These are phyloP conservation scores for Zizania palustris DNA, from an alignment of 202 grass and related monocot genomes.

Conservation along the genomic window DNA sequence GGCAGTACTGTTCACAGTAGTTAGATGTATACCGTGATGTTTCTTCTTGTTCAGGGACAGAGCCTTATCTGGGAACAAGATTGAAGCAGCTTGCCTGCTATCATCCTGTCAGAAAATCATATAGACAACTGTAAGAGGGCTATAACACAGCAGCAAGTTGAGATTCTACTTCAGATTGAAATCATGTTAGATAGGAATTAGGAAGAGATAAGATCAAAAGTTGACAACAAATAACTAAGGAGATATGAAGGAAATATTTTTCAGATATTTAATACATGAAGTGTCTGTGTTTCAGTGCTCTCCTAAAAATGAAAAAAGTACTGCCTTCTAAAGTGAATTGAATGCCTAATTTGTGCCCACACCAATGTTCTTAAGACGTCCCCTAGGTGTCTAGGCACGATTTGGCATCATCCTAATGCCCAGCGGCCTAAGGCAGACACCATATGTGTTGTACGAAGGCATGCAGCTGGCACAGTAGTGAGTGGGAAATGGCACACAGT, in stretches of 20 bases:
- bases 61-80: slow-evolving; percentile 75
- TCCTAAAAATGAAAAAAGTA: neutral
- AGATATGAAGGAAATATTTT: slow-evolving; percentile 18
- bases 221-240: neutral
- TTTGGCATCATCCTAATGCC: too few relatives aligned
- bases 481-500: too few relatives aligned
- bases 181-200: neutral
- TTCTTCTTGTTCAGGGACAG: slow-evolving; percentile 75
- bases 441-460: too few relatives aligned
- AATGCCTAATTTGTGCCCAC: neutral
- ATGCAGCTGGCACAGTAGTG: too few relatives aligned
- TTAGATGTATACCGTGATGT: slow-evolving; percentile 74
- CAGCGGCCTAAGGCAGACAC: too few relatives aligned
- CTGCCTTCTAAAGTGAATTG: neutral
- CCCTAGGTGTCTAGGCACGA: too few relatives aligned
- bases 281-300: neutral
- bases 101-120: slow-evolving; percentile 66
- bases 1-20: neutral
- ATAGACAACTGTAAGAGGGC: neutral
- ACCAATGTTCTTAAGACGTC: too few relatives aligned
- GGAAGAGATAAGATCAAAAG: slow-evolving; percentile 12
- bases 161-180: neutral
- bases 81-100: slow-evolving; percentile 76
- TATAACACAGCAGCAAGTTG: neutral
- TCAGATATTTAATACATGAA: neutral